Percentiles rank a stretch among this genome's conserved stretches.
Evolutionary conservation across 2,329 filamentous ascomycete species (phyloP).

Genomic region (Fusarium sulawesiense): DNA sequence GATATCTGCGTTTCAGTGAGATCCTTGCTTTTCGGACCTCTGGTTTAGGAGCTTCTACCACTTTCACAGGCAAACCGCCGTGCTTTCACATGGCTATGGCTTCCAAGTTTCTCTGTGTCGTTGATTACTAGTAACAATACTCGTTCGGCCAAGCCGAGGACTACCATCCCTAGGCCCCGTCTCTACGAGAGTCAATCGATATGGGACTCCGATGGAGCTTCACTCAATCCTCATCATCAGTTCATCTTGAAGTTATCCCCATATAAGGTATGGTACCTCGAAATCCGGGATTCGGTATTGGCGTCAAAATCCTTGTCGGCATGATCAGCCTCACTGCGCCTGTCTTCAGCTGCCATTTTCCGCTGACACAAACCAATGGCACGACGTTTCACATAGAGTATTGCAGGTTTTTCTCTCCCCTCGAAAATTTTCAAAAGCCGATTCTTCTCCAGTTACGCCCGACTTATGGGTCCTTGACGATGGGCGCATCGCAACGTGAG

Average conservation of each 20-base stretch:
- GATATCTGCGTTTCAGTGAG: background rate
- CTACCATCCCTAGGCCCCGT: slow-evolving; percentile 22
- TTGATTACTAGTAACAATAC: background rate
- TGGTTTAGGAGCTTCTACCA: background rate
- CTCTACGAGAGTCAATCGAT: slow-evolving; percentile 5
- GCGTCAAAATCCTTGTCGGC: slow-evolving; percentile 1
- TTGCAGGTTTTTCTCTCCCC: background rate
- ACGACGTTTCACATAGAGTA: background rate
- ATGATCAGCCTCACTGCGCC: slow-evolving; percentile 22
- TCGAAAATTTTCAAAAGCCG: slow-evolving; percentile 26
- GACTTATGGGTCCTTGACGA: slow-evolving; percentile 21
- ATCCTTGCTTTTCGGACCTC: background rate
- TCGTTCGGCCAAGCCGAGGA: slow-evolving; percentile 26
- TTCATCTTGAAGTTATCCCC: slow-evolving; percentile 10
- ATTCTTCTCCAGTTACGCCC: slow-evolving; percentile 38
- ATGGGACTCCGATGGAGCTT: slow-evolving; percentile 10
- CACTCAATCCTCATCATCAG: background rate
- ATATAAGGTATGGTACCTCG: background rate
- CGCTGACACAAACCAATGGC: slow-evolving; percentile 6
- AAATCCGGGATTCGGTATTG: slow-evolving; percentile 24
- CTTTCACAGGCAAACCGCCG: slow-evolving; percentile 1
- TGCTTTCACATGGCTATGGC: slow-evolving; percentile 2
- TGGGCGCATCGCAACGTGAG: slow-evolving; percentile 18
- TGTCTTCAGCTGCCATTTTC: slow-evolving; percentile 21
- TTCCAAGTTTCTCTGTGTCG: background rate